Percentiles rank a stretch among this genome's conserved stretches.
Conservation (phyloP, 2,329 filamentous ascomycete species). For the Diaporthe sp. region DNA sequence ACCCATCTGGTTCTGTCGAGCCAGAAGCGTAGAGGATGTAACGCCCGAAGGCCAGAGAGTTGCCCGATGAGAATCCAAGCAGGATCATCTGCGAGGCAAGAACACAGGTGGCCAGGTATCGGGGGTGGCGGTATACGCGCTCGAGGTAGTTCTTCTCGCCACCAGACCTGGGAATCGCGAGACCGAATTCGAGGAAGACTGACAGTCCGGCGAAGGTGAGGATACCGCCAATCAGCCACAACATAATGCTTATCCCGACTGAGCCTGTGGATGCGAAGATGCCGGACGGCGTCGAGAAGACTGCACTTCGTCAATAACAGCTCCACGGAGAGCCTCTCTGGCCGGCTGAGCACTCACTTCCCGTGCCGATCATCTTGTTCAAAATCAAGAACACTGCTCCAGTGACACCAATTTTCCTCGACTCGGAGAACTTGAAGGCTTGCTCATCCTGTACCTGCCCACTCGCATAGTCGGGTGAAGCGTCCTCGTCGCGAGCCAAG, state of each 20-base stretch:
- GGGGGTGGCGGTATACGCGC: slow-evolving; percentile 70
- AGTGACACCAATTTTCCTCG: slow-evolving; percentile 65
- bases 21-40: slow-evolving; percentile 71
- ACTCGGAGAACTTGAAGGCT: slow-evolving; percentile 55
- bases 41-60: slow-evolving; percentile 70
- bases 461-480: background rate
- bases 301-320: background rate
- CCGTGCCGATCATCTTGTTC: slow-evolving; percentile 72
- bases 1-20: slow-evolving; percentile 62
- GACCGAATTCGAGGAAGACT: slow-evolving; percentile 75
- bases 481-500: background rate
- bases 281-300: slow-evolving; percentile 69
- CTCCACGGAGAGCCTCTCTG: background rate
- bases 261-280: slow-evolving; percentile 67
- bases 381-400: slow-evolving; percentile 69
- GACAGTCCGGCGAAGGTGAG: slow-evolving; percentile 71
- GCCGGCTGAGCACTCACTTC: slow-evolving; percentile 57
- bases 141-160: slow-evolving; percentile 79
- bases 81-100: slow-evolving; percentile 73
- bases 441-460: slow-evolving; percentile 44
- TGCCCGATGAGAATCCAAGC: slow-evolving; percentile 72
- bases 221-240: slow-evolving; percentile 58
- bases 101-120: slow-evolving; percentile 71
- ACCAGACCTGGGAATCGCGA: slow-evolving; percentile 72
- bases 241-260: slow-evolving; percentile 60